Evolutionary conservation across 352 stramenopile genomes (phyloP).

Genomic region (Globisporangium middletonii): DNA sequence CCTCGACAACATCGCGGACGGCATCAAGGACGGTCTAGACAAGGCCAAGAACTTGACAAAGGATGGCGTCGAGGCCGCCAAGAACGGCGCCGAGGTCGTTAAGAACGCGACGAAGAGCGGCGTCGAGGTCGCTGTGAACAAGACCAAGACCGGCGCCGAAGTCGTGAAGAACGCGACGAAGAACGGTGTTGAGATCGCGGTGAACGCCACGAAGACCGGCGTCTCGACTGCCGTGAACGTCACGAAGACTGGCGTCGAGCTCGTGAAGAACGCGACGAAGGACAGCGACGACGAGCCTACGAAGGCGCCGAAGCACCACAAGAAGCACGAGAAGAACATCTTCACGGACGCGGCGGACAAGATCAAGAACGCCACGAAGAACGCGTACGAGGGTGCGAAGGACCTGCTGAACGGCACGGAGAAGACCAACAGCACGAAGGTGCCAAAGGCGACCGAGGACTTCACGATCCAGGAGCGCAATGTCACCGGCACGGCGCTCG

Average conservation of each 20-base stretch:
- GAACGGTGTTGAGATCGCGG: neutral
- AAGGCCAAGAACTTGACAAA: neutral
- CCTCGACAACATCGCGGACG: slow-evolving; percentile 7
- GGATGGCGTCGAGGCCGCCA: neutral
- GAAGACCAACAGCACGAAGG: neutral
- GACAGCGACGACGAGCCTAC: neutral
- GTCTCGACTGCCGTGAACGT: slow-evolving; percentile 1
- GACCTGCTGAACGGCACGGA: slow-evolving; percentile 1
- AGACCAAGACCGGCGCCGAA: neutral
- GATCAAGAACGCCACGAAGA: slow-evolving; percentile 6
- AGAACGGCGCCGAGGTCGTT: neutral
- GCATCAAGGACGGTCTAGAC: neutral
- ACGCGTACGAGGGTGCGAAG: neutral
- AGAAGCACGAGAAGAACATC: slow-evolving; percentile 13
- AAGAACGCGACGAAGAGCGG: slow-evolving; percentile 1
- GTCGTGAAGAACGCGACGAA: slow-evolving; percentile 5
- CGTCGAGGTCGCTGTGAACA: slow-evolving; percentile 1
- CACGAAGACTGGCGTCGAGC: neutral
- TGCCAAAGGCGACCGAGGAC: neutral
- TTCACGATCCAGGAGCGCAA: slow-evolving; percentile 7
- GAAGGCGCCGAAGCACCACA: neutral
- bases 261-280: neutral
- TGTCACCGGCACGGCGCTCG: slow-evolving; percentile 11
- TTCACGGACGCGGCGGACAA: slow-evolving; percentile 1
- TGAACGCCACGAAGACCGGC: slow-evolving; percentile 3